Evolutionary conservation across 2,329 filamentous ascomycete species (phyloP).

Genomic region (Tolypocladium endophyticum): DNA sequence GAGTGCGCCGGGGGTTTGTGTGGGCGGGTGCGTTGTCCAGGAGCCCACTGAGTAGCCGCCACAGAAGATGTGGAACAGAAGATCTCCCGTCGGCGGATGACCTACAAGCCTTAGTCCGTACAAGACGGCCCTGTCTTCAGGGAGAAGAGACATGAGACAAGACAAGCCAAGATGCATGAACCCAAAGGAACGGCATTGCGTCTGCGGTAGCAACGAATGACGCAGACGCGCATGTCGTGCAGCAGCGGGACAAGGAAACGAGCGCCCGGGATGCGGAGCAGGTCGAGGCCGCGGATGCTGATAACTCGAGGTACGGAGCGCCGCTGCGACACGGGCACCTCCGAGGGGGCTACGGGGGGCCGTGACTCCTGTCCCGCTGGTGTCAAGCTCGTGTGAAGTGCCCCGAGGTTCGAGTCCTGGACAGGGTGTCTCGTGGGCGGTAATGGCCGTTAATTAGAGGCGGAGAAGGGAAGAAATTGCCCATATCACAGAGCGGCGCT

Average conservation of each 20-base stretch:
- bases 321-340: background rate
- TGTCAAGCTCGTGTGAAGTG: background rate
- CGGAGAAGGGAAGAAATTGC: background rate
- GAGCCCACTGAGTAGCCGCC: background rate
- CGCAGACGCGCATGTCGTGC: background rate
- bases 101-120: background rate
- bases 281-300: background rate
- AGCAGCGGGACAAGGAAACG: background rate
- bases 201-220: background rate
- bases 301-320: background rate
- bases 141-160: background rate
- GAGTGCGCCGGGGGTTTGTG: background rate
- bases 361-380: background rate
- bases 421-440: background rate
- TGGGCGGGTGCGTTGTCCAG: background rate
- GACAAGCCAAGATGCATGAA: background rate
- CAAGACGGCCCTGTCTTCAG: background rate
- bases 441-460: background rate
- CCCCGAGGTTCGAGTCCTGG: background rate
- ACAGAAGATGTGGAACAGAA: background rate
- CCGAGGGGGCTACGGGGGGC: background rate
- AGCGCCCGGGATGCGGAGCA: background rate
- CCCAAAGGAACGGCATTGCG: background rate
- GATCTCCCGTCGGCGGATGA: background rate
- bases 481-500: background rate